A percentile compares a stretch with the other conserved stretches of the same genome.
phyloP scores from a whole-genome alignment of 495 filamentous ascomycete species.

The Poronia punctata region DNA sequence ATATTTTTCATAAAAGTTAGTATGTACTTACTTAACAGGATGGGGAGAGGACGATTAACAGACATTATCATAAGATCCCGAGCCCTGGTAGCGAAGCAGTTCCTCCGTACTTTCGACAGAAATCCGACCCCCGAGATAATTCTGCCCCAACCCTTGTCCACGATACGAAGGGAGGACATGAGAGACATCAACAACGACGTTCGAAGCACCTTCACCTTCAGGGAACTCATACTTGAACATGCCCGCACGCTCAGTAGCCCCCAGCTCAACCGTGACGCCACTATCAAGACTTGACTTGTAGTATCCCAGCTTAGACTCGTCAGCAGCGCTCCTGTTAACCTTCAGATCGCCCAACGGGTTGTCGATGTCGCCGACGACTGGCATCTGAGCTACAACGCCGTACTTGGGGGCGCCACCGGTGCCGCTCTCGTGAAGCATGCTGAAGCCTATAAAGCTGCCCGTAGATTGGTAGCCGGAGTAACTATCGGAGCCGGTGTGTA shows the following conservation, averaged over 20 bases:
- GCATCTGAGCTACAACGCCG: constrained; percentile 62
- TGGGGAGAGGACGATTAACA: constrained; percentile 13
- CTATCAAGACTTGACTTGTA: constrained; percentile 51
- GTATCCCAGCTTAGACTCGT: constrained; percentile 54
- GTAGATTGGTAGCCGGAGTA: constrained; percentile 58
- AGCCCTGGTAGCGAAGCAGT: constrained; percentile 53
- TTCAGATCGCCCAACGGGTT: constrained; percentile 55
- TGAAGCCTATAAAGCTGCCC: constrained; percentile 62
- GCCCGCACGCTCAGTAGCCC: constrained; percentile 55
- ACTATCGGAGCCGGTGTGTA: constrained; percentile 49
- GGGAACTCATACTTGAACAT: constrained; percentile 60
- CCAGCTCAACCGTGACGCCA: constrained; percentile 53
- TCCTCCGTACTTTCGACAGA: constrained; percentile 28
- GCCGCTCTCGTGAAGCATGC: constrained; percentile 67
- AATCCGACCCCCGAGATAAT: constrained; percentile 60
- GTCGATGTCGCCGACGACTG: constrained; percentile 44
- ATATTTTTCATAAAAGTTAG: constrained; percentile 6
- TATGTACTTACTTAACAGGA: too few relatives aligned
- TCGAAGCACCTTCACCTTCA: constrained; percentile 27
- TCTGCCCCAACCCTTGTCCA: constrained; percentile 53
- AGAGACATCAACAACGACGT: constrained; percentile 62
- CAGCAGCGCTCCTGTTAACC: constrained; percentile 40
- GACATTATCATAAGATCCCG: constrained; percentile 59
- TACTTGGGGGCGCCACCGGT: constrained; percentile 73
- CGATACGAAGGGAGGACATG: constrained; percentile 60